Evolutionary conservation across 169 alveolate species (phyloP), one percentile per base, ranked within the genome.

Genomic region (Amoebophrya sp.): DNA sequence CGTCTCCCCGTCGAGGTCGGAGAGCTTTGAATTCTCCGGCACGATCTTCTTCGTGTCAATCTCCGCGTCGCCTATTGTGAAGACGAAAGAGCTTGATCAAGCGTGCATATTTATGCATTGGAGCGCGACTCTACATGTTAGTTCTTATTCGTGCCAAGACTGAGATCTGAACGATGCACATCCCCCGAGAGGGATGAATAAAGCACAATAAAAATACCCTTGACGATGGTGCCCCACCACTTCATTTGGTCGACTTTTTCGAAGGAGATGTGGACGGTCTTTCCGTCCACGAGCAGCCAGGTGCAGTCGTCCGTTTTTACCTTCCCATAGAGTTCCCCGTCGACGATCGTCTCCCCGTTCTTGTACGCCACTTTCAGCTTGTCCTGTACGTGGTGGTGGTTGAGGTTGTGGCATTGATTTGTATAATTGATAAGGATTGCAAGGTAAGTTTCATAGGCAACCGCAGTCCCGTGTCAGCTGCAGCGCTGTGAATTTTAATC

Each of bases 151-250:
- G n/a, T n/a, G n/a, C n/a, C n/a, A n/a, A n/a, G n/a, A n/a, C n/a
- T n/a, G n/a, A n/a, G n/a, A n/a, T n/a, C n/a, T n/a, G n/a, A n/a
- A n/a, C n/a, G n/a, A n/a, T n/a, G n/a, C n/a, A n/a, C n/a, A n/a
- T n/a, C n/a, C n/a, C n/a, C n/a, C n/a, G n/a, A n/a, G n/a, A n/a
- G n/a, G n/a, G n/a, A n/a, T n/a, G n/a, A n/a, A n/a, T n/a, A n/a
- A n/a, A n/a, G n/a, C n/a, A n/a, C n/a, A n/a, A n/a, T n/a, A n/a
- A 58, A 2, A 7, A 29, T 58, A 58, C 78, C 78, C 90, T 96
- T 96, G 67, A 98, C 91, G 15, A 96, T 99, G 40, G 99, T 95
- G 34, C 97, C 92, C 99, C 99, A 98, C 99, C 99, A 98, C 89
- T 96, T 95, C 97, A 96, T 96, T 23, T 92, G 94, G 91, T 98